Base-by-base conservation (phyloP, 2,329 filamentous ascomycete genomes). In the Beauveria sp. region DNA sequence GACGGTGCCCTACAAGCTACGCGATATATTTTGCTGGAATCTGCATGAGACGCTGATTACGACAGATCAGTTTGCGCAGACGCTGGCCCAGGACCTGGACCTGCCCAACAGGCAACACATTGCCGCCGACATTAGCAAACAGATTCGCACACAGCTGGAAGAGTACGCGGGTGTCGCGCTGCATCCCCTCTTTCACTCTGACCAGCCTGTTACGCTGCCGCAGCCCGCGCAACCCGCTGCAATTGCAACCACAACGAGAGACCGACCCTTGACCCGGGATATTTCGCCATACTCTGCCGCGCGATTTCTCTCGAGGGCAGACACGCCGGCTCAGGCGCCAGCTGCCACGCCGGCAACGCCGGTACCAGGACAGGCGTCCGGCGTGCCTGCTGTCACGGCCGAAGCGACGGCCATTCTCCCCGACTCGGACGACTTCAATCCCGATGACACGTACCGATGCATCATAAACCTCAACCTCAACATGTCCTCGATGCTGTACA, bases 11-110 rank as follows among this genome's bases (percentile, higher is more conserved):
- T 97, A 92, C 75, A 86, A 95, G 65, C 80, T 99, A 62, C 92
- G 96, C 69, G 95, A 99, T 69, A 89, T 90, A n/a, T 98, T 99
- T 69, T 77, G 97, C 58, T 99, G 95, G 95, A 99, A 99, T 69
- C 81, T 99, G 16, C 93, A 98, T 75, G 95, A 99, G 77, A 90
- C 91, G 0, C 79, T 97, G 62, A 90, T 93, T 57, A 99, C 95
- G 0, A 96, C 95, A 1, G 95, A 99, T 70, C 90, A 96, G 70
- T 99, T 98, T 72, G 95, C 95, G n/a, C 85, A 89, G 67, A 86
- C 84, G 1, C 86, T 98, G 66, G 93, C 96, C 1, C 91, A 96
- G 66, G 95, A 99, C 71, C 82, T 99, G 47, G 95, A 99, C 72
- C 83, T 99, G 47, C 93, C 93, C 4, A 88, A 90, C 63, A 83